A percentile compares a stretch with the other conserved stretches of the same genome.
phyloP scores from a whole-genome alignment of 2,329 filamentous ascomycete genomes.

The Pestalotiopsis fici region DNA sequence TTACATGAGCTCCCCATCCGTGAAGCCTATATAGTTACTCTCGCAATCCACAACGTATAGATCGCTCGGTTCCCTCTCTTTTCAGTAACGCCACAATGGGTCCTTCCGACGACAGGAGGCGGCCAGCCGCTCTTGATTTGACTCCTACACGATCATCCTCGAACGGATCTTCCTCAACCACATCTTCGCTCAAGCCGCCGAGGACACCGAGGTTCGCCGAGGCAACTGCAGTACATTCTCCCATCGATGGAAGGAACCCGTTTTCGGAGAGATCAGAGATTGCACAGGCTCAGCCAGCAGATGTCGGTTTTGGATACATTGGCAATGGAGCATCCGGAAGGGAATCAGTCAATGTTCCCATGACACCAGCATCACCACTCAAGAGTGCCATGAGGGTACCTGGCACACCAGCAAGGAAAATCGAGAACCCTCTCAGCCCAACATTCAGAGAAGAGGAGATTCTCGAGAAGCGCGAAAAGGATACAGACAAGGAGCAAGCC shows the following conservation, averaged over 20 bases:
- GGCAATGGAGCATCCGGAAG: constrained; percentile 49
- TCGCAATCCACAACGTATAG: constrained; percentile 21
- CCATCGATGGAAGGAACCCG: constrained; percentile 63
- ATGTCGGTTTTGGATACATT: constrained; percentile 93
- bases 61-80: constrained; percentile 39
- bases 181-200: constrained; percentile 64
- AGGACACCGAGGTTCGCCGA: constrained; percentile 80
- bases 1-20: constrained; percentile 20
- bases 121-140: constrained; percentile 57
- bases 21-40: constrained; percentile 21
- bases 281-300: constrained; percentile 72
- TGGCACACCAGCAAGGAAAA: constrained; percentile 72
- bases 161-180: constrained; percentile 52
- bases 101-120: constrained; percentile 53
- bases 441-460: constrained; percentile 88
- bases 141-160: constrained; percentile 50
- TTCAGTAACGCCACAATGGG: constrained; percentile 30
- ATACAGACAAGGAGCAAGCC: constrained; percentile 84
- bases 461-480: constrained; percentile 79
- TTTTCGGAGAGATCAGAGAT: constrained; percentile 61
- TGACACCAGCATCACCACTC: constrained; percentile 75
- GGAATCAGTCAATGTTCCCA: constrained; percentile 62
- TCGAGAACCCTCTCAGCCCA: constrained; percentile 81
- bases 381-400: constrained; percentile 91
- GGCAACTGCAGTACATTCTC: constrained; percentile 77